These are phyloP conservation scores for Hordeum pubiflorum DNA, from an alignment of 202 grass and related monocot genomes.

Conservation along the genomic window DNA sequence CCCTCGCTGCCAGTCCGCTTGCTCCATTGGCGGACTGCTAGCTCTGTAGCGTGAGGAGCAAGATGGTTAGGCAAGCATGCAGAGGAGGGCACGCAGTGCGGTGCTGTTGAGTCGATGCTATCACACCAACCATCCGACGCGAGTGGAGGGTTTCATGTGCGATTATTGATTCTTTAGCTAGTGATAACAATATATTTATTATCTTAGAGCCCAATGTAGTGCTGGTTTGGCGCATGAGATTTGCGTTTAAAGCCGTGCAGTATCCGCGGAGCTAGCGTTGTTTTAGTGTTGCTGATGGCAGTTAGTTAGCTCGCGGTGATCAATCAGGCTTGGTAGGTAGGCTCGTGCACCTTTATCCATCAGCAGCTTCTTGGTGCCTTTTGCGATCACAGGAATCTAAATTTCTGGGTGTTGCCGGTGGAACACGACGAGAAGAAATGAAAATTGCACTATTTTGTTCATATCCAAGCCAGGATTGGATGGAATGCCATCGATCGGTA, in stretches of 20 bases:
- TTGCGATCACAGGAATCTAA: not conserved
- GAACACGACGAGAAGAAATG: not conserved
- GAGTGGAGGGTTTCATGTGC: not conserved
- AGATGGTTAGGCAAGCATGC: not conserved
- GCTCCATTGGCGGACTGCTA: not conserved
- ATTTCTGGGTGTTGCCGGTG: not conserved
- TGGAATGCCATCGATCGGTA: too few relatives aligned
- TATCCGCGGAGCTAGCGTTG: too few relatives aligned
- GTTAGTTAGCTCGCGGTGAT: too few relatives aligned
- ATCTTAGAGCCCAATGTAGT: not conserved
- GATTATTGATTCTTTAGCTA: not conserved
- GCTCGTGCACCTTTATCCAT: not conserved
- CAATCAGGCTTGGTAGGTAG: too few relatives aligned
- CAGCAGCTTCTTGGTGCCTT: not conserved
- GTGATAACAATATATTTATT: too few relatives aligned
- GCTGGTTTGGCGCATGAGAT: not conserved
- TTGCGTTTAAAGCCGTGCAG: not conserved
- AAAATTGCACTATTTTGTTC: too few relatives aligned
- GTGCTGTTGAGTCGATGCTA: slow-evolving; percentile 32
- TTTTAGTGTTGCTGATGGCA: too few relatives aligned
- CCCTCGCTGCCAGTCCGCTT: not conserved
- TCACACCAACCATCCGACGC: slow-evolving; percentile 12
- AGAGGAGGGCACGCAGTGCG: too few relatives aligned
- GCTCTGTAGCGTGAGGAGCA: not conserved
- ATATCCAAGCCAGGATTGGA: too few relatives aligned